Evolutionary conservation across 768 basidiomycete species (phyloP).

Genomic region (Mycena sanguinolenta): DNA sequence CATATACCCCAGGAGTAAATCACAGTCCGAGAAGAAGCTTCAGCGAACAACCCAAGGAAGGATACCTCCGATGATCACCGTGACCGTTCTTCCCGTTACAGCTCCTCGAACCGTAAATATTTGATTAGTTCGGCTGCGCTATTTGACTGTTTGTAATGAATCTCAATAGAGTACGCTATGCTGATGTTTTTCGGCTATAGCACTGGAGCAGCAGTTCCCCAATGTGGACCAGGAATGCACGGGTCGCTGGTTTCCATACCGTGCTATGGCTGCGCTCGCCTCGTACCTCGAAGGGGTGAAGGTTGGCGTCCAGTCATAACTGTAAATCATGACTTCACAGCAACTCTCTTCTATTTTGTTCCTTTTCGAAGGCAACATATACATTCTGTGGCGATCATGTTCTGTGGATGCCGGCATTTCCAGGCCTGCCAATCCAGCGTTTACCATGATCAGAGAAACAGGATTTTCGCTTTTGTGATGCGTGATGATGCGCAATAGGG

Average conservation of each 20-base stretch:
- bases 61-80: background rate
- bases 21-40: background rate
- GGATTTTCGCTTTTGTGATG: too few species aligned
- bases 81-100: background rate
- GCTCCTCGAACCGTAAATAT: background rate
- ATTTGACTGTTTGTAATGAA: background rate
- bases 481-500: background rate
- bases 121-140: too few species aligned
- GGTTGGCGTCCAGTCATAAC: slow-evolving; percentile 1
- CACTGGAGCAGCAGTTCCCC: background rate
- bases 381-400: background rate
- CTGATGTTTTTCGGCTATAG: background rate
- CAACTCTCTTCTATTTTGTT: background rate
- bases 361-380: background rate
- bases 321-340: background rate
- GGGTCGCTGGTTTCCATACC: too few species aligned
- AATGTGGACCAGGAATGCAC: background rate
- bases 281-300: background rate
- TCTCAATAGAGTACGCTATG: background rate
- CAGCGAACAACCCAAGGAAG: background rate
- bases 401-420: too few species aligned
- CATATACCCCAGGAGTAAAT: background rate
- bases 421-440: too few species aligned
- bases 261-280: too few species aligned
- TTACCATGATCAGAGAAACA: too few species aligned